Conservation (phyloP, 768 basidiomycete species). For the Suillus decipiens region DNA sequence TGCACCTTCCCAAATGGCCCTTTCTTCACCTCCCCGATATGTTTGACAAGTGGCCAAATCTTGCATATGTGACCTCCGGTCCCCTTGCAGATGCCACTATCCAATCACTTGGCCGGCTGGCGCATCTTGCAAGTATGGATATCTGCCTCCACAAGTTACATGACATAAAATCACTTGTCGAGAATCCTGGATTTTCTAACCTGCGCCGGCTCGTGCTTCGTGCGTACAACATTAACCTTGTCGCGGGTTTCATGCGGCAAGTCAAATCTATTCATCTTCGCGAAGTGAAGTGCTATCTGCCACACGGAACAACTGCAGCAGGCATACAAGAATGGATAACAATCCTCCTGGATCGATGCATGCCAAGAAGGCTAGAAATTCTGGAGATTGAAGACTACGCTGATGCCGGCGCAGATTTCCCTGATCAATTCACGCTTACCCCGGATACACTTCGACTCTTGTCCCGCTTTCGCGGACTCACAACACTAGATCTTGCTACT, state of each 20-base stretch:
- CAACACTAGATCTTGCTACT: conserved; percentile 6
- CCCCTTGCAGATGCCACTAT: conserved; percentile 9
- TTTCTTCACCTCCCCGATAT: conserved; percentile 6
- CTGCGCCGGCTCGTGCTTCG: conserved; percentile 7
- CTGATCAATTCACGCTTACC: conserved; percentile 3
- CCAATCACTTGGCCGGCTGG: conserved; percentile 4
- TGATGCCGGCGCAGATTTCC: not conserved
- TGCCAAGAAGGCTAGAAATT: conserved; percentile 5
- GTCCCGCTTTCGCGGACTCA: conserved; percentile 7
- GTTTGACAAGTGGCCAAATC: conserved; percentile 6
- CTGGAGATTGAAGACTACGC: conserved; percentile 7
- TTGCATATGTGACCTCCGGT: conserved; percentile 5
- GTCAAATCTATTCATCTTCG: conserved; percentile 2
- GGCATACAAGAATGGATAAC: conserved; percentile 7
- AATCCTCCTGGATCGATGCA: conserved; percentile 3
- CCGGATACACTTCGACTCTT: conserved; percentile 7
- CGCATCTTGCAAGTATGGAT: conserved; percentile 8
- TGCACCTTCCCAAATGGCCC: conserved; percentile 9
- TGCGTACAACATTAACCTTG: conserved; percentile 3
- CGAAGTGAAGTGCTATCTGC: conserved; percentile 6
- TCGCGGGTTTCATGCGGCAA: conserved; percentile 7
- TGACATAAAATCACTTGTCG: conserved; percentile 5
- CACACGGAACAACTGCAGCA: conserved; percentile 2
- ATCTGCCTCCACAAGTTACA: conserved; percentile 8
- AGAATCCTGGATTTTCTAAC: conserved; percentile 6